Conservation (phyloP, 2,329 filamentous ascomycete species). For the Calonectria pauciramosa region DNA sequence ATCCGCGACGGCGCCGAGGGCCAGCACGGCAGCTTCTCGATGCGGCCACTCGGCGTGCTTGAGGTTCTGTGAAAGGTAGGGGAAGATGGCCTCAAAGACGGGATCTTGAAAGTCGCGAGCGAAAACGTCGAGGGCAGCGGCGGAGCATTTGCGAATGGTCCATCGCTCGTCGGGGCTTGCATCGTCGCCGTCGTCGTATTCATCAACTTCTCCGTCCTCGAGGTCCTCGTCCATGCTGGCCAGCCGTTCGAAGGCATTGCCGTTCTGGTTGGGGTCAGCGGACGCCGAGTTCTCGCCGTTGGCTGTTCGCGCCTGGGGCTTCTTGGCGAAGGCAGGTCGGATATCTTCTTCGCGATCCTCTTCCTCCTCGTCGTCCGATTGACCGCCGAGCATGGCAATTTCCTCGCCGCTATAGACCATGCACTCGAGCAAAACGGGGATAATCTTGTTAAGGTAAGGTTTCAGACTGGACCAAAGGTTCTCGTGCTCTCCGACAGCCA, state of each 20-base stretch:
- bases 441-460: conserved; percentile 85
- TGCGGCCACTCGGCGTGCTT: conserved; percentile 92
- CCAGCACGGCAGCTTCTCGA: conserved; percentile 93
- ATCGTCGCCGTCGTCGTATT: conserved; percentile 81
- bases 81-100: conserved; percentile 92
- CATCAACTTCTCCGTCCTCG: conserved; percentile 89
- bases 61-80: conserved; percentile 91
- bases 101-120: conserved; percentile 89
- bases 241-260: conserved; percentile 68
- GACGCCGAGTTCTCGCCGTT: conserved; percentile 66
- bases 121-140: conserved; percentile 93
- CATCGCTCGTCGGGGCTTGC: conserved; percentile 90
- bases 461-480: conserved; percentile 81
- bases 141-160: conserved; percentile 97
- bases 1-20: conserved; percentile 93
- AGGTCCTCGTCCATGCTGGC: conserved; percentile 78
- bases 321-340: conserved; percentile 90
- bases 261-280: conserved; percentile 65
- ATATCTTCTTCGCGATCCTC: conserved; percentile 94
- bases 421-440: conserved; percentile 90
- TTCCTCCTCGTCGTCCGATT: conserved; percentile 89
- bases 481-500: conserved; percentile 90
- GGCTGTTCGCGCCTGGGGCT: conserved; percentile 69
- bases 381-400: conserved; percentile 85
- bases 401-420: conserved; percentile 99